These are phyloP conservation scores for Fistulifera pelliculosa DNA, from an alignment of 108 stramenopile species.

Conservation along the genomic window DNA sequence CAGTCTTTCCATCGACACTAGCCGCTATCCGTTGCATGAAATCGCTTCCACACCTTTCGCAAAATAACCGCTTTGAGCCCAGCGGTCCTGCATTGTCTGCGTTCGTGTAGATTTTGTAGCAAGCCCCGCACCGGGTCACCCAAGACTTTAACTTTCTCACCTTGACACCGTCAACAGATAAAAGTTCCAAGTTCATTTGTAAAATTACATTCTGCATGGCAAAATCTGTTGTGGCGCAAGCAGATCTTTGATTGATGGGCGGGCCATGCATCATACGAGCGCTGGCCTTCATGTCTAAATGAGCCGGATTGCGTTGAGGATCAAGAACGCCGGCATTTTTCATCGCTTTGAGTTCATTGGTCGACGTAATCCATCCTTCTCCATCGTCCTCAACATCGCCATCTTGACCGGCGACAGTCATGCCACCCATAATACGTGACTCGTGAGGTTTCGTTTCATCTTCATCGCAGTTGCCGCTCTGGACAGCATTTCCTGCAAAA, in stretches of 20 bases:
- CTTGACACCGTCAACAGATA: constrained; percentile 83
- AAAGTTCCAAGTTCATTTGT: constrained; percentile 89
- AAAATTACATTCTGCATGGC: constrained; percentile 99
- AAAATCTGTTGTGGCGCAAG: constrained; percentile 97
- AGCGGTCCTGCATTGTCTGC: constrained; percentile 20
- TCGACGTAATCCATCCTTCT: constrained; percentile 81
- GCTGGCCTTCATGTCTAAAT: constrained; percentile 7
- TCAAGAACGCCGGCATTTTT: constrained; percentile 19
- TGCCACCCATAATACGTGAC: constrained; percentile 54
- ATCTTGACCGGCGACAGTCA: constrained; percentile 30
- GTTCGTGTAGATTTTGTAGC: constrained; percentile 79
- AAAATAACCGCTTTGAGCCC: constrained; percentile 69
- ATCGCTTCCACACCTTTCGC: constrained; percentile 87
- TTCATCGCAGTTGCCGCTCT: constrained; percentile 6
- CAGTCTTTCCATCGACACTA: constrained; percentile 85
- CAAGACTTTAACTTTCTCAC: constrained; percentile 82
- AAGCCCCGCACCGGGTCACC: constrained; percentile 93
- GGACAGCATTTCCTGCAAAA: constrained; percentile 1
- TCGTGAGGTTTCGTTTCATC: constrained; percentile 14
- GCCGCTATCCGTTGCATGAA: constrained; percentile 78
- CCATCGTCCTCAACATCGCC: constrained; percentile 80
- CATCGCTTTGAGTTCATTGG: constrained; percentile 49
- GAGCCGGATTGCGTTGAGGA: constrained; percentile 5
- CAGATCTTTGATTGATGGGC: constrained; percentile 50
- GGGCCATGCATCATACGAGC: constrained; percentile 16